Percentiles rank a stretch among this genome's conserved stretches.
Evolutionary conservation across 1,284 basidiomycete species (phyloP).

Genomic region (Moniliella sp.): DNA sequence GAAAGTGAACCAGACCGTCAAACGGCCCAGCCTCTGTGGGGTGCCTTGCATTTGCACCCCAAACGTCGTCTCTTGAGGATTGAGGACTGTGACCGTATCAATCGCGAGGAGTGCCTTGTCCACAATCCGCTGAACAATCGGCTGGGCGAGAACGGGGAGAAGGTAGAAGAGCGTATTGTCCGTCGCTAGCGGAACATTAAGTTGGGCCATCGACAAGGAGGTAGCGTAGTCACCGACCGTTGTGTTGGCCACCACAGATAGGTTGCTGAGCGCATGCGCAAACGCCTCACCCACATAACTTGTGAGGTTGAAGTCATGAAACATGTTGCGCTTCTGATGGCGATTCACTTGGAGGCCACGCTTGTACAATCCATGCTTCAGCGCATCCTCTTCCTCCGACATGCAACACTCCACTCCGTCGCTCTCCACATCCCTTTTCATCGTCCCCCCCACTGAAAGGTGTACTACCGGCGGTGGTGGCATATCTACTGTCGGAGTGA

Average conservation of each 20-base stretch:
- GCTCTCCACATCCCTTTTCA: constrained; percentile 12
- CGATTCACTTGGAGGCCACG: constrained; percentile 10
- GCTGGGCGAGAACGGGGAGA: constrained; percentile 50
- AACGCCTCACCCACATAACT: constrained; percentile 49
- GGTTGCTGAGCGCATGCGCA: constrained; percentile 45
- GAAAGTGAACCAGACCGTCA: constrained; percentile 50
- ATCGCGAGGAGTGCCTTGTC: constrained; percentile 40
- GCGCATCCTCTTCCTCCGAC: constrained; percentile 12
- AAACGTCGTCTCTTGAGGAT: constrained; percentile 42
- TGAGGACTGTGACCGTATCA: constrained; percentile 14
- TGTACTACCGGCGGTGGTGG: no score
- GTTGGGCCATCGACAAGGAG: constrained; percentile 45
- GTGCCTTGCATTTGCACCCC: constrained; percentile 45
- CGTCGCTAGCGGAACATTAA: constrained; percentile 42
- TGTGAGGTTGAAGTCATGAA: constrained; percentile 48
- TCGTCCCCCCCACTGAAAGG: constrained; percentile 6
- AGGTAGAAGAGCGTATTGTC: constrained; percentile 47
- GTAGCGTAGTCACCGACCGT: constrained; percentile 50
- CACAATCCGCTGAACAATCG: constrained; percentile 59
- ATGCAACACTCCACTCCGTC: constrained; percentile 1
- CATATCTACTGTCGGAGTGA: constrained; percentile 36
- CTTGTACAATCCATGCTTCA: no score
- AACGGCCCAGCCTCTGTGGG: constrained; percentile 58
- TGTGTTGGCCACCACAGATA: constrained; percentile 43
- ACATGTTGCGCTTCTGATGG: constrained; percentile 35